These are phyloP conservation scores for Leccinellum luteum DNA, from an alignment of 768 basidiomycete species.

Conservation along the genomic window DNA sequence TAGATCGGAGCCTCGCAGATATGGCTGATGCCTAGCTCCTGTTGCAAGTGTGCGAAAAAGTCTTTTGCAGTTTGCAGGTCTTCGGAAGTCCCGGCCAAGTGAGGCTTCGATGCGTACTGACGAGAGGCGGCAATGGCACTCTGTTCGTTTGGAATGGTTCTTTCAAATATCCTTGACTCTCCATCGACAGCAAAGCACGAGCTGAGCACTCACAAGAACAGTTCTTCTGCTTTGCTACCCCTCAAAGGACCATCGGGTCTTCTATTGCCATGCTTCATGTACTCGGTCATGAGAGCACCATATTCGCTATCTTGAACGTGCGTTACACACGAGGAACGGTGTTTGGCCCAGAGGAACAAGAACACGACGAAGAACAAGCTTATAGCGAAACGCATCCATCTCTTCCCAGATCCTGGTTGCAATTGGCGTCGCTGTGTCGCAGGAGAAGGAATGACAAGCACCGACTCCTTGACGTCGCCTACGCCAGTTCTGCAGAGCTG, in stretches of 20 bases:
- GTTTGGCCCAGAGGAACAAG: slow-evolving; percentile 16
- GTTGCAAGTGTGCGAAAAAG: slow-evolving; percentile 52
- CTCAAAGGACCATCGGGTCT: slow-evolving; percentile 21
- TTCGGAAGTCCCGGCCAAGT: slow-evolving; percentile 55
- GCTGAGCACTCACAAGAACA: slow-evolving; percentile 40
- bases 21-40: slow-evolving; percentile 42
- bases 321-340: background rate
- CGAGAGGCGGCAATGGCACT: slow-evolving; percentile 52
- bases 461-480: slow-evolving; percentile 5
- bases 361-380: slow-evolving; percentile 5
- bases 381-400: slow-evolving; percentile 12
- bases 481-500: slow-evolving; percentile 1
- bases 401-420: slow-evolving; percentile 5
- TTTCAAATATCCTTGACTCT: slow-evolving; percentile 15
- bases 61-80: slow-evolving; percentile 58
- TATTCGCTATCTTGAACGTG: slow-evolving; percentile 13
- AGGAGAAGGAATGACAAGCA: slow-evolving; percentile 19
- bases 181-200: background rate
- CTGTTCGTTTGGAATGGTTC: slow-evolving; percentile 49
- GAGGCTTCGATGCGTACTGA: slow-evolving; percentile 51
- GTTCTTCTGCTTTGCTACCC: slow-evolving; percentile 39
- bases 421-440: slow-evolving; percentile 6
- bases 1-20: slow-evolving; percentile 42
- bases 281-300: slow-evolving; percentile 14
- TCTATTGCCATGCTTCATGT: slow-evolving; percentile 15